Evolutionary conservation across 2,329 filamentous ascomycete genomes (phyloP), one percentile per base, ranked within the genome.

Genomic region (Herpomyces periplanetae): DNA sequence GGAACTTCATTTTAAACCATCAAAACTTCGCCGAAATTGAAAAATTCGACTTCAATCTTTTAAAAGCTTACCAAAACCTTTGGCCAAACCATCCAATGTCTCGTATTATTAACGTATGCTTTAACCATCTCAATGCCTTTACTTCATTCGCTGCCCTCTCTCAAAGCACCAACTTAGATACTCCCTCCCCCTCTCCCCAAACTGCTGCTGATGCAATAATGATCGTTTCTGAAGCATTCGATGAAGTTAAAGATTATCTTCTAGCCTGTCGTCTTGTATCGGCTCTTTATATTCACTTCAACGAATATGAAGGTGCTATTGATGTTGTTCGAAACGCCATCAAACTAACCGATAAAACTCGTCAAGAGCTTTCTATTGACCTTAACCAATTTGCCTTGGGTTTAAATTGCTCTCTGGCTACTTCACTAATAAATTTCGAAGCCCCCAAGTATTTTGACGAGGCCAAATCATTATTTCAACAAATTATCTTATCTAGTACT

Each of bases 1-100:
- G 84, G 84, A 62, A 69, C 29, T 61, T 88, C 24, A 51, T 64
- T 12, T 46, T 96, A 23, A 68, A 91, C 32, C 91, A 75, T 65
- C 53, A 64, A 27, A 73, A 88, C 35, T 43, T 56, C 16, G 57
- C 65, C 28, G 52, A 53, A 17, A 49, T 80, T 18, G 43, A 49
- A n/a, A 53, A 68, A 11, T 63, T 69, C 44, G 73, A 91, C 31
- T 50, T 55, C 16, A 54, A 52, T 16, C 44, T 75, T n/a, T 41
- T 96, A 10, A 50, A 60, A 21, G 58, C 71, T 27, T 96, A 75
- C 32, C 62, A 68, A 25, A 43, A 48, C 3, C 59, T 80, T 28
- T 96, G 96, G 28, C 69, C 73, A 0, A 59, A 69, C 3, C 59
- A 58, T 22, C 73, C n/a, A n/a, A n/a, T n/a, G n/a, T n/a, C n/a